Conservation (phyloP, 148 eudicot species). For the Rhododendron simsii region DNA sequence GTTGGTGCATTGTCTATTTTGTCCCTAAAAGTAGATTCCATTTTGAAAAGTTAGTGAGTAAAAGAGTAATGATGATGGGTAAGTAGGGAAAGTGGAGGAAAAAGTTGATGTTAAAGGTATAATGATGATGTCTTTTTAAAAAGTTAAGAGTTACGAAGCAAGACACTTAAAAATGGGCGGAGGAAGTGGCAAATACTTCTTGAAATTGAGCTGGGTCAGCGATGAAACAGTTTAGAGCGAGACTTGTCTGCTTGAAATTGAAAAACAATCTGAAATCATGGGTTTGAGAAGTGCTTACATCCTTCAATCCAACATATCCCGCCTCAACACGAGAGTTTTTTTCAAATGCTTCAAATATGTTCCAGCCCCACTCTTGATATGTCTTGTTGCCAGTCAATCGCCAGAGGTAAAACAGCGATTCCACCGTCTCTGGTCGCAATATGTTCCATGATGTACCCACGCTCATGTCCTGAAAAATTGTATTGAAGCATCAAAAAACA, state of each 20-base stretch:
- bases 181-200: neutral
- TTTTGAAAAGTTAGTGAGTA: too few species aligned
- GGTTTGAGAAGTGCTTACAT: conserved; percentile 53
- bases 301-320: conserved; percentile 97
- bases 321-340: conserved; percentile 85
- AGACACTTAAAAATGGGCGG: too few species aligned
- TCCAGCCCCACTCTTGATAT: conserved; percentile 99
- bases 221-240: neutral
- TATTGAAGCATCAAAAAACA: neutral
- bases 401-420: conserved; percentile 95
- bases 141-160: too few species aligned
- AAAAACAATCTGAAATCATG: neutral
- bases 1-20: too few species aligned
- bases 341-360: conserved; percentile 97
- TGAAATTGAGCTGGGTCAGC: neutral
- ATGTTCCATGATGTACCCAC: conserved; percentile 99
- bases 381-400: conserved; percentile 97
- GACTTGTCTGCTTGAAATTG: neutral
- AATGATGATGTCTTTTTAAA: too few species aligned
- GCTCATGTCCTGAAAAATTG: conserved; percentile 64
- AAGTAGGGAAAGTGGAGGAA: too few species aligned
- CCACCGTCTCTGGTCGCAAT: conserved; percentile 97
- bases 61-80: too few species aligned
- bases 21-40: too few species aligned
- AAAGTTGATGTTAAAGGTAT: too few species aligned